Base-by-base conservation (phyloP, 805 yeast species). In the Kodamaea hsintzibuensis region DNA sequence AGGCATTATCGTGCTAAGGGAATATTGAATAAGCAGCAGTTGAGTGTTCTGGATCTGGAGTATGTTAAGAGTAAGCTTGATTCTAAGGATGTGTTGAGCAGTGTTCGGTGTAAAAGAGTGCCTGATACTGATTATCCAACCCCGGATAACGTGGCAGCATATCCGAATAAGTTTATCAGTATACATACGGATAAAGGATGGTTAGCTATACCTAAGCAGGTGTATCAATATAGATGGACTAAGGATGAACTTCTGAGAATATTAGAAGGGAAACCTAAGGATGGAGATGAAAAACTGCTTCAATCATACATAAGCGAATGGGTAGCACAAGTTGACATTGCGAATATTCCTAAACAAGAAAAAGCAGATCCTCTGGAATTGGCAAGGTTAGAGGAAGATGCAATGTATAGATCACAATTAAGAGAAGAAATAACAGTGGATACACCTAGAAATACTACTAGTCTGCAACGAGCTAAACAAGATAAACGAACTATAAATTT, bases 201-300 rank as follows among this genome's bases (percentile, higher is more conserved):
- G 70, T 59, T 59, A 0, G 57, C 58, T 3, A 62, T 66, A 30
- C 61, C 58, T 16, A 60, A 58, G 39, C 37, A 55, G 13, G 61
- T 57, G 39, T 60, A 56, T 19, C 60, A 62, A 19, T 49, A 58
- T 16, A 53, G 53, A 10, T 66, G 70, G 70, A 65, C 69, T 39
- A 49, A 40, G 30, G 57, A 52, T 5, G 47, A 52, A 39, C n/a
- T 50, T 16, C 17, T 22, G 12, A 14, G n/a, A 25, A 19, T 51
- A 3, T 18, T 40, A 18, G 33, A 35, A 7, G 35, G 14, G 14
- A 13, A 46, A 7, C 16, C 7, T n/a, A 22, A 18, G 2, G 50
- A 8, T 8, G 35, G 13, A 10, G 35, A 30, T 30, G 35, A 8
- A 12, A 5, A 10, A 10, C 35, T 30, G 45, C 57, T 7, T 7